Base-by-base conservation (phyloP, 2,329 filamentous ascomycete species). In the Anthostomella pinea region DNA sequence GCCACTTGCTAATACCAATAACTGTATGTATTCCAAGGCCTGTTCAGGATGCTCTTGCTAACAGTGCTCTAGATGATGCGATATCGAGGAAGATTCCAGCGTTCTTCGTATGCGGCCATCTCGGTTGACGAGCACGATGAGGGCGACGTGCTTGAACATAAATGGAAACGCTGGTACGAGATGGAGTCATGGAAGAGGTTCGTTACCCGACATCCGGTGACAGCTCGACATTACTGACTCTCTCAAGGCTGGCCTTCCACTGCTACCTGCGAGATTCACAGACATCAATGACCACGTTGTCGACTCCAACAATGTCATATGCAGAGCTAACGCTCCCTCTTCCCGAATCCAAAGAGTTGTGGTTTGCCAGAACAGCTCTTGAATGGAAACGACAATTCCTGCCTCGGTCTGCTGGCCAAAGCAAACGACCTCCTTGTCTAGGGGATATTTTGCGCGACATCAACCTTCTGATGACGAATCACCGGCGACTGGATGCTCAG, bases 241-340 rank as follows among this genome's bases (percentile, higher is more conserved):
- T 33, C 22, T 35, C 9, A 45, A 74, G 75, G 22, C 72, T 88
- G 3, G 75, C 77, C 3, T 80, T 83, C 41, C 79, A 83, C 52
- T 64, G 77, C 10, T 83, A 83, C 46, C 60, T 82, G 5, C 72
- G 81, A 38, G 83, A 87, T 50, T 70, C 79, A 0, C 79, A 85
- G 42, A 70, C 75, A 4, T 85, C 83, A 2, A 82, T 87, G 65
- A 77, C 79, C 2, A 69, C 83, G 4, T 66, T 84, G 35, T 78
- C 75, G 15, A 81, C 75, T 40, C 79, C 81, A 0, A 64, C 79
- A 14, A 77, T 87, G 46, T 83, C 82, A 0, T 87, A 85, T 50
- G 72, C 80, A 1, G 84, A 87, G 50, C 63, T 87, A 31, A 76
- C 76, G 4, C 62, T 87, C 3, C 81, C 82, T 2, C 59, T 88